phyloP scores from a whole-genome alignment of 139 green algal species.

The Mychonastes homosphaera region DNA sequence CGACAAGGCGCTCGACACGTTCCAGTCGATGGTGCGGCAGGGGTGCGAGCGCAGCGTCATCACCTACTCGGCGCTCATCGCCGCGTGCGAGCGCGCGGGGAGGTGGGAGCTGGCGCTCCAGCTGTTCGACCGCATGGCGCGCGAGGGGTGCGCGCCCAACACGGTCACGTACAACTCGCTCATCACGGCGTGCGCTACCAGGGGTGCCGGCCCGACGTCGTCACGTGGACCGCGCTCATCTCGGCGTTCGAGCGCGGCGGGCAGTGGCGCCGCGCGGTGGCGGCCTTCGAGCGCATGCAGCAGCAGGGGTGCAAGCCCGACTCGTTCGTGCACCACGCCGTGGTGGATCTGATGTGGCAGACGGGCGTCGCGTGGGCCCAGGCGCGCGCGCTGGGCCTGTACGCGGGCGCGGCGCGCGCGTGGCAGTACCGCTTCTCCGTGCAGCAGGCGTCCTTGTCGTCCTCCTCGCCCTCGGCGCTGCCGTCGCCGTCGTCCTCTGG shows the following conservation, averaged over 20 bases:
- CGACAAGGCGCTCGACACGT: conserved; percentile 42
- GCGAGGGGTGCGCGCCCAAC: conserved; percentile 37
- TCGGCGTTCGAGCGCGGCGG: conserved; percentile 32
- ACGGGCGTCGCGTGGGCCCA: conserved; percentile 48
- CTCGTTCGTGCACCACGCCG: conserved; percentile 26
- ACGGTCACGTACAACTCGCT: conserved; percentile 47
- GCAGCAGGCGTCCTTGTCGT: conserved; percentile 37
- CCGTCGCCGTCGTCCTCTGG: conserved; percentile 20
- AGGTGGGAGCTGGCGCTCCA: conserved; percentile 41
- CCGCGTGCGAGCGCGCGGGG: conserved; percentile 43
- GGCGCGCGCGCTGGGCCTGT: conserved; percentile 28
- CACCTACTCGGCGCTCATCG: conserved; percentile 44
- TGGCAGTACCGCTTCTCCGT: conserved; percentile 23
- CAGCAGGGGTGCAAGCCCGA: conserved; percentile 26
- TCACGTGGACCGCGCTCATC: conserved; percentile 43
- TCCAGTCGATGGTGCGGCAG: conserved; percentile 28
- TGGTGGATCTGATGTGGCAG: conserved; percentile 49
- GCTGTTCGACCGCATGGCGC: conserved; percentile 34
- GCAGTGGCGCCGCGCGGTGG: conserved; percentile 33
- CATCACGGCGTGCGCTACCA: conserved; percentile 40
- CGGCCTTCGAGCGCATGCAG: conserved; percentile 61
- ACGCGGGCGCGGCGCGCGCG: conserved; percentile 25
- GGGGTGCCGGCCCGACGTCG: conserved; percentile 28
- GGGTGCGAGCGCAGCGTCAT: conserved; percentile 33
- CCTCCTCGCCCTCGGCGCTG: background rate